Base-by-base conservation (phyloP, 345 rosid genomes). In the Lepidium africanum region DNA sequence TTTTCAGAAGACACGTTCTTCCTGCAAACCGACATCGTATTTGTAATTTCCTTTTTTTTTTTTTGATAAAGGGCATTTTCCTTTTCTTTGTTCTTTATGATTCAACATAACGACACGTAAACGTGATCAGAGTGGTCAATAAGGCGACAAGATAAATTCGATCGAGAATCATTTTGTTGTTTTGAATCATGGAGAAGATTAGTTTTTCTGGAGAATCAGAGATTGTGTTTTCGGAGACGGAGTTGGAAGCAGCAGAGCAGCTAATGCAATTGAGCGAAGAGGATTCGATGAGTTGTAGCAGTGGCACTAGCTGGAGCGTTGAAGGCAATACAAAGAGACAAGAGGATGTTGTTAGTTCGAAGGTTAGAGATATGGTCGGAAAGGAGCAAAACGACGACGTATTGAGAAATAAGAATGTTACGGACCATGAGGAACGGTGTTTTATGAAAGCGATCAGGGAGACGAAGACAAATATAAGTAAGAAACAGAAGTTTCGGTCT, bases 251-350 rank as follows among this genome's bases (percentile, higher is more conserved):
- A 57, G 76, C 76, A 13, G 50, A 72, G 45, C 76, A 56, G 16
- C 54, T 72, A 30, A 27, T 72, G 70, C 76, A 72, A 16, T 30
- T 72, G 62, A 72, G 76, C 45, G 70, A 65, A 40, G 70, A 72
- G 0, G 76, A 72, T 37, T 38, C 76, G 64, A 6, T 64, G 37
- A 72, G 76, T 43, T 72, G 65, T 72, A 72, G 76, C 37, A 72
- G 76, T 65, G 52, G 36, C 25, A 53, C 57, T 12, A 55, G 40
- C 38, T 54, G 40, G 35, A 64, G 70, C 52, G 10, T 16, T 30
- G 66, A 69, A 48, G 65, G n/a, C 21, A 5, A 63, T 25, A 63
- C n/a, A 7, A 56, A 55, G 65, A 55, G 59, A 72, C 65, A 56
- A 50, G 70, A 56, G 11, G 52, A 38, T 46, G 63, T 41, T 61